Evolutionary conservation across 495 filamentous ascomycete species (phyloP), one percentile per base, ranked within the genome.

Genomic region (Glonium stellatum): DNA sequence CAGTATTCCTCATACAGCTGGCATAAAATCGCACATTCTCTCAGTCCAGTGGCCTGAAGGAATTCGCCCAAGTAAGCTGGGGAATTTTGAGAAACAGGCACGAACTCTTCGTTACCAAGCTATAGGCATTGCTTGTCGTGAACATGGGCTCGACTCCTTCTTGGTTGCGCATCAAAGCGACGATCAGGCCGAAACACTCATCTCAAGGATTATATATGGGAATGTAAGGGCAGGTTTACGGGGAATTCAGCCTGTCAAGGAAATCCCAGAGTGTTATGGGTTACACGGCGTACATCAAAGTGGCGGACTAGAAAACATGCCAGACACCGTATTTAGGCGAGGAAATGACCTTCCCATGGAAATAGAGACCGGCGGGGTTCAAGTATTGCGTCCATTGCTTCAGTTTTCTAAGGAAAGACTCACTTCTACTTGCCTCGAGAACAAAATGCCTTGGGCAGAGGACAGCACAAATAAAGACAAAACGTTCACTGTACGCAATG

Each of bases 181-280:
- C 68, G 91, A 97, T 69, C 84, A 87, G 64, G 88, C 89, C 39
- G 93, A 98, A 72, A 96, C 92, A 0, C 79, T 95, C 4, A 69
- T 98, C 44, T 84, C 87, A 82, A 77, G 90, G 46, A 68, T 97
- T 41, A 72, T 83, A 0, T 70, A 73, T 19, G 82, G 84, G 5
- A 84, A 86, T 44, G 74, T 77, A 10, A 78, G 80, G 23, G 69
- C 78, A n/a, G 90, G 88, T 0, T 74, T 97, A 36, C 72, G 74
- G 5, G 90, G 89, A 0, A 95, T 97, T 59, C 79, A 74, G 36
- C 47, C 73, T 11, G 73, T 80, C 3, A 73, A 79, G 15, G 76
- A 81, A 23, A 91, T 97, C 34, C 93, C 93, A 5, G 91, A 97
- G 71, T 92, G 89, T 65, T 77, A 84, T 60, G 87, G 87, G 35